Evolutionary conservation across 305 asterid species (phyloP).

Genomic region (Rubia occidens): DNA sequence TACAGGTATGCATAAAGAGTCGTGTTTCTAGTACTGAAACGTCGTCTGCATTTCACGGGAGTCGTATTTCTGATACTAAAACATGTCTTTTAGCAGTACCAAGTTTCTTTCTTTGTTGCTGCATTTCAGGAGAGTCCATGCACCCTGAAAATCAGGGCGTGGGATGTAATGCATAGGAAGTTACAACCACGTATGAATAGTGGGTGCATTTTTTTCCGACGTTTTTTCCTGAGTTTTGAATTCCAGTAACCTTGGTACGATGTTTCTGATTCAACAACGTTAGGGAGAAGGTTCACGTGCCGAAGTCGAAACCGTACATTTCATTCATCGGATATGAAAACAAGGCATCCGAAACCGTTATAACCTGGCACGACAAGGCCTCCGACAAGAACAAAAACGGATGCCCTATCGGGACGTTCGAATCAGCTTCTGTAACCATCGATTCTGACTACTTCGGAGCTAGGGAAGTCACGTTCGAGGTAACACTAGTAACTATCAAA

Average conservation of each 20-base stretch:
- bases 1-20: constrained; percentile 37
- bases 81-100: neutral
- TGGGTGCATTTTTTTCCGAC: neutral
- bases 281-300: constrained; percentile 63
- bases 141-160: constrained; percentile 10
- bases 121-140: neutral
- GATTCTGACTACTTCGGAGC: constrained; percentile 61
- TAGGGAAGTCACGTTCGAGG: constrained; percentile 50
- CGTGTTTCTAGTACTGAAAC: neutral
- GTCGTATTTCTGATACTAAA: no score
- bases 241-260: neutral
- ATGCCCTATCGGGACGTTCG: constrained; percentile 31
- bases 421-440: constrained; percentile 43
- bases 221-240: neutral
- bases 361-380: constrained; percentile 58
- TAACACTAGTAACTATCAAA: neutral
- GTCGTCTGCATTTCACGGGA: neutral
- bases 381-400: constrained; percentile 28
- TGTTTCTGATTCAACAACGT: constrained; percentile 1
- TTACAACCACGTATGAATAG: neutral
- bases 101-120: constrained; percentile 1
- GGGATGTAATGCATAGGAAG: constrained; percentile 15
- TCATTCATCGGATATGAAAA: constrained; percentile 46
- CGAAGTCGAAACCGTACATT: constrained; percentile 39
- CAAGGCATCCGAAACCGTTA: constrained; percentile 28